Percentiles rank a stretch among this genome's conserved stretches.
phyloP scores from a whole-genome alignment of 768 basidiomycete genomes.

The Myochromella boudieri region DNA sequence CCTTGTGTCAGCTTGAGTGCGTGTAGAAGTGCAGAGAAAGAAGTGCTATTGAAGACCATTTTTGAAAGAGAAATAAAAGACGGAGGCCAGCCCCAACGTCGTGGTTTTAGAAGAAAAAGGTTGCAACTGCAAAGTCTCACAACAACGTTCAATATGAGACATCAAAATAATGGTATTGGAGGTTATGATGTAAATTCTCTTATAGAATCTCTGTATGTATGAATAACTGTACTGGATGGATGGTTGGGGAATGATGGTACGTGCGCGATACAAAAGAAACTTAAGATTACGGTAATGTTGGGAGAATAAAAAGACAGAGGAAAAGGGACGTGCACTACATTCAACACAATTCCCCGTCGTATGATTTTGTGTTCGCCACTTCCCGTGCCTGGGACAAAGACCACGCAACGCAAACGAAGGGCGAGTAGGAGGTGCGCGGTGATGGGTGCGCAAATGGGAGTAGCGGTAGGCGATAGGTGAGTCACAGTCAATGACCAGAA shows the following conservation, averaged over 20 bases:
- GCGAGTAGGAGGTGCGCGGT: conserved; percentile 14
- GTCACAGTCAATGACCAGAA: too few species aligned
- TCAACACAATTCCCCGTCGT: conserved; percentile 35
- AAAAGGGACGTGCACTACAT: conserved; percentile 48
- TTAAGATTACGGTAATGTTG: conserved; percentile 30
- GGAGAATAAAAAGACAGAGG: conserved; percentile 23
- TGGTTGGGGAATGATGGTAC: conserved; percentile 37
- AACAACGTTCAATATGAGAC: too few species aligned
- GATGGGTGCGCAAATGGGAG: conserved; percentile 18
- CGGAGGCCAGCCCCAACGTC: conserved; percentile 22
- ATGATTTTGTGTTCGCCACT: conserved; percentile 17
- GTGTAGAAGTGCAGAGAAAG: conserved; percentile 29
- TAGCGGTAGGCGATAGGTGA: too few species aligned
- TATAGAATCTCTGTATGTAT: conserved; percentile 29
- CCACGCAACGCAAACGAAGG: too few species aligned
- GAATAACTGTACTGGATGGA: conserved; percentile 21
- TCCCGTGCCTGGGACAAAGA: conserved; percentile 4
- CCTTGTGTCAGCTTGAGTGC: conserved; percentile 30
- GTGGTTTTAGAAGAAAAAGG: conserved; percentile 4
- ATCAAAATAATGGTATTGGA: conserved; percentile 6
- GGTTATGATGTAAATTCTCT: background rate
- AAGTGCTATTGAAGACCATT: conserved; percentile 24
- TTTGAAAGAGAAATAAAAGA: conserved; percentile 8
- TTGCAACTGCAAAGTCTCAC: too few species aligned
- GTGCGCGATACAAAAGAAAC: conserved; percentile 30